phyloP scores from a whole-genome alignment of 306 rosid species.

The Cucurbita pepo region DNA sequence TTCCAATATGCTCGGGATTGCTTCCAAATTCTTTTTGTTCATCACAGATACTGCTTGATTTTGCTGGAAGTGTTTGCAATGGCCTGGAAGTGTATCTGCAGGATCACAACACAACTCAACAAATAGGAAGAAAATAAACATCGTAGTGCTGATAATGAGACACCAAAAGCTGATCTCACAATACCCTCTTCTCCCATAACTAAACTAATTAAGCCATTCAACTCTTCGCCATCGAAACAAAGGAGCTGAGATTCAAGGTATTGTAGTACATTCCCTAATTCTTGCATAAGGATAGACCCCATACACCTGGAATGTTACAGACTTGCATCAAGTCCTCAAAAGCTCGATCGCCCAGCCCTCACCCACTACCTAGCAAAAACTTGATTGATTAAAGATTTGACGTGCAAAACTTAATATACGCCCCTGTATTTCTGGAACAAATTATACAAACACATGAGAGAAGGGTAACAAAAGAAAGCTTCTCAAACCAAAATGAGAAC shows the following conservation, averaged over 20 bases:
- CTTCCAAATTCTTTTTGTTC: conserved; percentile 35
- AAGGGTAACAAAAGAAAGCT: background rate
- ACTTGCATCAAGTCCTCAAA: background rate
- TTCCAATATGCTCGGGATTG: conserved; percentile 21
- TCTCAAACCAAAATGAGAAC: background rate
- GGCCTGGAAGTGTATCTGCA: conserved; percentile 68
- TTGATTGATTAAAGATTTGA: background rate
- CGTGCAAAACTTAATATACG: background rate
- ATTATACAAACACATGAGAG: background rate
- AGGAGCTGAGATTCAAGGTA: background rate
- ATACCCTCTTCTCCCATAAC: background rate
- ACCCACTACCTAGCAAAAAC: background rate
- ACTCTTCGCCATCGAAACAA: background rate
- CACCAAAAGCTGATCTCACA: background rate
- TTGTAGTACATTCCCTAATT: background rate
- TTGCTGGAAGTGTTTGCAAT: conserved; percentile 25
- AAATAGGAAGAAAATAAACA: background rate
- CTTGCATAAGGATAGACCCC: background rate
- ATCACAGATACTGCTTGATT: conserved; percentile 14
- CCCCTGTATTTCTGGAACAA: background rate
- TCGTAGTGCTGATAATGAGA: background rate
- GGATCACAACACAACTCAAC: conserved; percentile 11
- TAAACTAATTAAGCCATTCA: background rate
- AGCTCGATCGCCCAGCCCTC: background rate
- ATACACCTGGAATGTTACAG: background rate